Evolutionary conservation across 1,284 basidiomycete species (phyloP).

Genomic region (Ustilago sp.): DNA sequence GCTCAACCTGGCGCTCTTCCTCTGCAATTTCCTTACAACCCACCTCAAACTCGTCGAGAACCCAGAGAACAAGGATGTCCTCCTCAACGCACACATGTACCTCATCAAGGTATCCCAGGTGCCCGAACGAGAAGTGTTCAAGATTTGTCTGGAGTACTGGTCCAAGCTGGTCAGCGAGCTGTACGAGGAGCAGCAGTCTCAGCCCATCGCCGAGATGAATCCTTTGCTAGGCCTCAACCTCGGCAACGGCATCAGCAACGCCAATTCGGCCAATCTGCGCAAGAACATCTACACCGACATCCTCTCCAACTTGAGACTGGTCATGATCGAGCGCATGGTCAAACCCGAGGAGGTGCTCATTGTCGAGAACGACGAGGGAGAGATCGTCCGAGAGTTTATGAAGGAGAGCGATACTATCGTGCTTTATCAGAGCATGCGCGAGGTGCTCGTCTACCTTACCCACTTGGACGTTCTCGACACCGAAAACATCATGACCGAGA

Average conservation of each 20-base stretch:
- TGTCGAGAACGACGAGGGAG: constrained; percentile 99
- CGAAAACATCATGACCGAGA: constrained; percentile 88
- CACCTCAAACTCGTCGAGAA: constrained; percentile 94
- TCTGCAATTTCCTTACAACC: constrained; percentile 87
- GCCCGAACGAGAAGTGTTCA: constrained; percentile 98
- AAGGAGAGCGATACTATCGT: constrained; percentile 99
- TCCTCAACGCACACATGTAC: constrained; percentile 85
- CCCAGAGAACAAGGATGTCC: constrained; percentile 88
- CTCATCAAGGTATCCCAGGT: constrained; percentile 99
- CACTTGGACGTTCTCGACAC: constrained; percentile 97
- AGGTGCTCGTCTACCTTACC: constrained; percentile 90
- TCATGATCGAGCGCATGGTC: constrained; percentile 99
- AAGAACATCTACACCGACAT: constrained; percentile 93
- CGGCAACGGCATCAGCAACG: constrained; percentile 41
- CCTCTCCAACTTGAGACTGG: constrained; percentile 90
- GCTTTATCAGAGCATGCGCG: constrained; percentile 98
- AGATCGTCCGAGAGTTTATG: constrained; percentile 99
- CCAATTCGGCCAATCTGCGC: constrained; percentile 73
- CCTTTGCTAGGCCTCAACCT: constrained; percentile 89
- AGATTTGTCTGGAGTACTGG: constrained; percentile 99
- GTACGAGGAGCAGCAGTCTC: constrained; percentile 95
- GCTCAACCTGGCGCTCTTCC: constrained; percentile 94
- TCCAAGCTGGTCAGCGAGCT: constrained; percentile 92
- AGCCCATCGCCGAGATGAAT: constrained; percentile 93
- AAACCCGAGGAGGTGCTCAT: constrained; percentile 96